phyloP scores from a whole-genome alignment of 768 basidiomycete genomes.

The Mycena galericulata region DNA sequence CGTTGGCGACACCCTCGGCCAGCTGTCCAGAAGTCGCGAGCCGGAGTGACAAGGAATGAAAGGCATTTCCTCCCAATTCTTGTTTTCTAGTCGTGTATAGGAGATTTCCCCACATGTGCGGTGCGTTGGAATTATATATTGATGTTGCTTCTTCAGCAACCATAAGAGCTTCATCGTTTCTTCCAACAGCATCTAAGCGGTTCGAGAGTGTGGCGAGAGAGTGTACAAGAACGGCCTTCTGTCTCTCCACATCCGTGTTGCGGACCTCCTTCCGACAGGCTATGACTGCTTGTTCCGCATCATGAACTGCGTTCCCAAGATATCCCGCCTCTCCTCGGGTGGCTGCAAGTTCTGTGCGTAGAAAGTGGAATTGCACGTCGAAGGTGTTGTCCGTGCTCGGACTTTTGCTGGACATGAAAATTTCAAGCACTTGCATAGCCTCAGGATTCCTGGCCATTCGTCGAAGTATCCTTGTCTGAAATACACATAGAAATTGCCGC shows the following conservation, averaged over 20 bases:
- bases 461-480: neutral
- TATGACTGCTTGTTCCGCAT: neutral
- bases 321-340: neutral
- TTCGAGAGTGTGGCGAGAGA: neutral
- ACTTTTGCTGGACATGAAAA: neutral
- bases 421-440: neutral
- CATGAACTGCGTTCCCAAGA: neutral
- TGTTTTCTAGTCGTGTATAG: neutral
- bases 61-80: neutral
- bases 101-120: neutral
- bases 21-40: neutral
- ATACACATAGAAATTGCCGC: neutral
- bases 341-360: neutral
- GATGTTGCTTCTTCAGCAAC: neutral
- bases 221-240: neutral
- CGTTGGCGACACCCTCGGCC: neutral
- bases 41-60: neutral
- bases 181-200: neutral
- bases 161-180: neutral
- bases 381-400: too few relatives aligned
- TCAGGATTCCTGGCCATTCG: neutral
- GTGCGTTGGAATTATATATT: neutral
- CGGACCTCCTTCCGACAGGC: neutral
- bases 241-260: neutral
- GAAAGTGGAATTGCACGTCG: neutral